Percentiles rank a stretch among this genome's conserved stretches.
Evolutionary conservation across 306 rosid genomes (phyloP).

Genomic region (Prunus persica): Prunus_persica_NCBIv2 NC_034010.1:20794501-20795000

Average conservation of each 20-base stretch:
- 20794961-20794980: too few species aligned
- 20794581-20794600: too few species aligned
- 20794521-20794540: too few species aligned
- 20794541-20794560: too few species aligned
- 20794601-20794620: too few species aligned
- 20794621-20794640: too few species aligned
- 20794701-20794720: not conserved
- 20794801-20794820: not conserved
- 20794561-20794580: too few species aligned
- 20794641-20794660: too few species aligned
- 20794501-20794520: too few species aligned
- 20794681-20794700: not conserved
- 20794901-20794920: not conserved
- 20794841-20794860: constrained; percentile 1
- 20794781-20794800: not conserved
- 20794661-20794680: not conserved
- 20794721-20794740: not conserved
- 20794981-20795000: too few species aligned
- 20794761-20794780: not conserved
- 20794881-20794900: not conserved
- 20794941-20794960: not conserved
- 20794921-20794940: not conserved
- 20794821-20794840: not conserved
- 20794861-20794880: not conserved
- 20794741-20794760: not conserved